Evolutionary conservation across 352 stramenopile genomes (phyloP).

Genomic region (Phytophthora quininea): DNA sequence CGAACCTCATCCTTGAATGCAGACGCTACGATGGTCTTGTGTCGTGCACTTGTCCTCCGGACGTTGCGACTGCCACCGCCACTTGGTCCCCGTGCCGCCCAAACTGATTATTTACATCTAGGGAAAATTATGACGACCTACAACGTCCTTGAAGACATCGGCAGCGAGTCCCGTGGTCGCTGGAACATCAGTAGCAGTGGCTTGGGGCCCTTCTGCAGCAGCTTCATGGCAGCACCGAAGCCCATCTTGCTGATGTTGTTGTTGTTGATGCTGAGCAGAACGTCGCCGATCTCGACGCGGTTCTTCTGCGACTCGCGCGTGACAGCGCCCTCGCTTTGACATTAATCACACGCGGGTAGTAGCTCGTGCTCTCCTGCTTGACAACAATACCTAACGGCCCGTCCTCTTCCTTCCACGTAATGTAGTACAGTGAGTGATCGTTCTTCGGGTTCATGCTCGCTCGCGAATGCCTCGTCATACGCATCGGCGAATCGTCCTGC

Average conservation of each 20-base stretch:
- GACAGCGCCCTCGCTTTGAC: conserved; percentile 88
- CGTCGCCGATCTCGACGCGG: conserved; percentile 79
- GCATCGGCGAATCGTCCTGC: conserved; percentile 75
- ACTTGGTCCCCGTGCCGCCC: conserved; percentile 21
- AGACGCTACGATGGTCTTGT: conserved; percentile 12
- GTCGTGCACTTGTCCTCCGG: conserved; percentile 7
- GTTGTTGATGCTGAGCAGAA: conserved; percentile 90
- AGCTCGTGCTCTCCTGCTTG: conserved; percentile 86
- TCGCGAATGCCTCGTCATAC: conserved; percentile 67
- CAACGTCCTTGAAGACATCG: conserved; percentile 42
- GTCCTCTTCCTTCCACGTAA: conserved; percentile 90
- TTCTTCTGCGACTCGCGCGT: conserved; percentile 85
- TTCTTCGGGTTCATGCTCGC: conserved; percentile 85
- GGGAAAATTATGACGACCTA: conserved; percentile 24
- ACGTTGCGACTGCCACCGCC: conserved; percentile 10
- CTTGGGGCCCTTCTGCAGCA: conserved; percentile 88
- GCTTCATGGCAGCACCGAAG: conserved; percentile 84
- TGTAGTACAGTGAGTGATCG: conserved; percentile 88
- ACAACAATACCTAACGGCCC: conserved; percentile 86
- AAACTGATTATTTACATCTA: conserved; percentile 37
- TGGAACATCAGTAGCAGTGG: conserved; percentile 89
- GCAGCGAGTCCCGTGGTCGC: conserved; percentile 51
- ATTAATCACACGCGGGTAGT: conserved; percentile 88
- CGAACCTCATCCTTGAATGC: conserved; percentile 34
- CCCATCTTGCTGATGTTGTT: conserved; percentile 93